Conservation (phyloP, 352 stramenopile genomes). For the Phytopythium helicoides region DNA sequence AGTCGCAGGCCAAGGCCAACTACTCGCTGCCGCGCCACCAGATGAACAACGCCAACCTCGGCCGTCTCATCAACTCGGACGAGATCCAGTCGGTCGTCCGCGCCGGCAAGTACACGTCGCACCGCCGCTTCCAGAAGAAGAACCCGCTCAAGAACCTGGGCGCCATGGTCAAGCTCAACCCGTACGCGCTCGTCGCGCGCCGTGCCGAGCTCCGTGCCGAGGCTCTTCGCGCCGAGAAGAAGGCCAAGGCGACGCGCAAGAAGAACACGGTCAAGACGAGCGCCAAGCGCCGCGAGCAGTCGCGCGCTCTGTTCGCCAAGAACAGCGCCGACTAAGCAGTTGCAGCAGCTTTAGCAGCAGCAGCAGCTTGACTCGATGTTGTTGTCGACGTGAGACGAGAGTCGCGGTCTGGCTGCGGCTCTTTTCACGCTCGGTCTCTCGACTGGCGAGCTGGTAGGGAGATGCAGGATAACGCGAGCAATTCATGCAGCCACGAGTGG, state of each 20-base stretch:
- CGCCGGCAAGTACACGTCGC: conserved; percentile 90
- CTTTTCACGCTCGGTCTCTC: too few species aligned
- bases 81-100: conserved; percentile 97
- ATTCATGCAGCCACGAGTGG: conserved; percentile 1
- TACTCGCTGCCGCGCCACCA: conserved; percentile 93
- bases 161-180: conserved; percentile 96
- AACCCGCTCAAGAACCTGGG: conserved; percentile 97
- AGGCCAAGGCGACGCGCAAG: conserved; percentile 62
- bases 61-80: conserved; percentile 99
- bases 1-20: conserved; percentile 88
- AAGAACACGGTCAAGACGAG: conserved; percentile 82
- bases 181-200: conserved; percentile 93
- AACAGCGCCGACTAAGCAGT: conserved; percentile 73
- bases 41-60: conserved; percentile 98
- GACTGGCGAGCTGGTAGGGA: neutral
- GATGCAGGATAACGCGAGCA: neutral
- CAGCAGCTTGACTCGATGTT: neutral
- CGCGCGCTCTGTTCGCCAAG: conserved; percentile 75
- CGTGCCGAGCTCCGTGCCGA: conserved; percentile 87
- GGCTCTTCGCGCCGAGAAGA: conserved; percentile 88
- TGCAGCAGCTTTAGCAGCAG: neutral
- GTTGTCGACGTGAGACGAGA: neutral
- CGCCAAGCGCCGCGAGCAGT: conserved; percentile 73
- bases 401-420: too few species aligned
- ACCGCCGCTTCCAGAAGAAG: conserved; percentile 94